Evolutionary conservation across 106 monocot genomes (phyloP).

Genomic region (Gastrodia elata): DNA sequence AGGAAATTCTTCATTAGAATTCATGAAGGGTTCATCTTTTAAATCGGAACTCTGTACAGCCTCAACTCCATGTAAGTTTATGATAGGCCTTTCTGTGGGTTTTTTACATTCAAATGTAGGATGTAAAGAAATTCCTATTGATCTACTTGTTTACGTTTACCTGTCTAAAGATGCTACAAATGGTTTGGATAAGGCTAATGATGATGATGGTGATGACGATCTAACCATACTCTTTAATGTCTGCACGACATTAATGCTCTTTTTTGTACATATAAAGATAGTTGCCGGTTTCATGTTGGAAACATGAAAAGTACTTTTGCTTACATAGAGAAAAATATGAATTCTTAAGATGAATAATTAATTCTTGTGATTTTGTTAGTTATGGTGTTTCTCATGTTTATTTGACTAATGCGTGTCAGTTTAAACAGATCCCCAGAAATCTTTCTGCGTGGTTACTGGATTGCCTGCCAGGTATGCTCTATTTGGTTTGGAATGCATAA

Average conservation of each 20-base stretch:
- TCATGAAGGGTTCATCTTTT: slow-evolving; percentile 69
- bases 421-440: slow-evolving; percentile 61
- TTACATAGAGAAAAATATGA: neutral
- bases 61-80: slow-evolving; percentile 61
- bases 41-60: slow-evolving; percentile 57
- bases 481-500: neutral
- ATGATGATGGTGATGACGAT: neutral
- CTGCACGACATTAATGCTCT: neutral
- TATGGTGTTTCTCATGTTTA: slow-evolving; percentile 1
- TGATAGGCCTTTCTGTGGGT: neutral
- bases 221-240: neutral
- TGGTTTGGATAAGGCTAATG: neutral
- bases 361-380: neutral
- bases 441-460: slow-evolving; percentile 63
- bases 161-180: neutral
- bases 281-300: neutral
- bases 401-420: slow-evolving; percentile 4
- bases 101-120: neutral
- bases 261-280: neutral
- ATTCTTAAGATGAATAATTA: neutral
- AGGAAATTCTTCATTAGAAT: slow-evolving; percentile 67
- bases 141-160: neutral
- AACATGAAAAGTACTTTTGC: neutral
- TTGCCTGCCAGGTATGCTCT: slow-evolving; percentile 65
- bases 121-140: neutral